Percentiles rank a stretch among this genome's conserved stretches.
Conservation (phyloP, 2,329 filamentous ascomycete species). For the Didymosphaeria variabile region DNA sequence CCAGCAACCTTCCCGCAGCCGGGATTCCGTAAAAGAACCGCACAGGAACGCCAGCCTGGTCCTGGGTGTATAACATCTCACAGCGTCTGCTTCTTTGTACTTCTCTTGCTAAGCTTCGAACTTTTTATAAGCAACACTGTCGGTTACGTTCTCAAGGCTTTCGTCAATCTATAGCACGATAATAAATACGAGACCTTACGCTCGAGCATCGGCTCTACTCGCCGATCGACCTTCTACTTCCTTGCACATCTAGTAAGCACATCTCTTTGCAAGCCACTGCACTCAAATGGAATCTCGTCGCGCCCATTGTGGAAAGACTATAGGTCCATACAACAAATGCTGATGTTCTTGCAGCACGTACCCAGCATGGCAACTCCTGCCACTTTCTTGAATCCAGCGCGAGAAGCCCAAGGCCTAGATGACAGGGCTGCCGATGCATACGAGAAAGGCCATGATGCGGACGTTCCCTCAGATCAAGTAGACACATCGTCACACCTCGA, state of each 20-base stretch:
- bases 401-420: slow-evolving; percentile 29
- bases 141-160: too few relatives aligned
- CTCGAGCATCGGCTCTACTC: neutral
- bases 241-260: slow-evolving; percentile 2
- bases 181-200: neutral
- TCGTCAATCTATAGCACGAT: too few relatives aligned
- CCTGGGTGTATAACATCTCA: neutral
- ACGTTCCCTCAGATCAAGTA: slow-evolving; percentile 25
- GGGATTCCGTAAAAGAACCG: slow-evolving; percentile 5
- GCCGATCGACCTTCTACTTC: neutral
- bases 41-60: neutral
- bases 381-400: slow-evolving; percentile 26
- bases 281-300: neutral
- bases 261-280: neutral
- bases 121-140: neutral
- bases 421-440: slow-evolving; percentile 35
- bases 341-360: neutral
- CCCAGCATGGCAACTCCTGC: slow-evolving; percentile 36
- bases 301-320: neutral
- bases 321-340: neutral
- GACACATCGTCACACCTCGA: slow-evolving; percentile 26
- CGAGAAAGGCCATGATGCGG: slow-evolving; percentile 39
- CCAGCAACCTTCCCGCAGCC: neutral
- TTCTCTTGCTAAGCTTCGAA: neutral
- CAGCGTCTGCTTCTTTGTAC: neutral